A percentile compares a stretch with the other conserved stretches of the same genome.
phyloP scores from a whole-genome alignment of 2,329 filamentous ascomycete species.

The Apiospora sp. region DNA sequence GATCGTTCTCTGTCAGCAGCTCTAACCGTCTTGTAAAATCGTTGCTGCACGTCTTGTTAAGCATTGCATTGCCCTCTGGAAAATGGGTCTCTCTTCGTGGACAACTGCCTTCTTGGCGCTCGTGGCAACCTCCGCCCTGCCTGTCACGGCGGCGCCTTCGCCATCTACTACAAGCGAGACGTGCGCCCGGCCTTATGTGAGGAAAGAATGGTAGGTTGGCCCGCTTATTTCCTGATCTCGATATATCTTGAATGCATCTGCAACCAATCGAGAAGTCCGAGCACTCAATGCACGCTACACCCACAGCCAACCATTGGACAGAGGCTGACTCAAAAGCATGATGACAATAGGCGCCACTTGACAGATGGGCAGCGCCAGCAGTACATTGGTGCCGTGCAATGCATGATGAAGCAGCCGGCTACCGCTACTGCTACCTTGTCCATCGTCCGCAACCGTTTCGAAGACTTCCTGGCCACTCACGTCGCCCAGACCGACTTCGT shows the following conservation, averaged over 20 bases:
- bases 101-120: neutral
- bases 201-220: slow-evolving; percentile 18
- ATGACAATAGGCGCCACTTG: slow-evolving; percentile 23
- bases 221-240: neutral
- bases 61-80: neutral
- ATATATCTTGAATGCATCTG: neutral
- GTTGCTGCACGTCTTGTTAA: neutral
- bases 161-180: neutral
- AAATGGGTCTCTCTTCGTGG: neutral
- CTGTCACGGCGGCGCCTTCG: neutral
- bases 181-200: slow-evolving; percentile 2
- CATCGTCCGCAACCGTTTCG: slow-evolving; percentile 35
- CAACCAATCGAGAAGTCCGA: neutral
- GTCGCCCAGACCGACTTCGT: slow-evolving; percentile 35
- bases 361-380: slow-evolving; percentile 24
- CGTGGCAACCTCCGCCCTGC: slow-evolving; percentile 3
- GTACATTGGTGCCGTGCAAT: slow-evolving; percentile 28
- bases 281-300: neutral
- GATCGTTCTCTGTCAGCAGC: neutral
- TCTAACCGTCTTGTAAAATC: neutral
- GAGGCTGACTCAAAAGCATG: neutral
- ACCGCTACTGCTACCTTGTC: slow-evolving; percentile 19
- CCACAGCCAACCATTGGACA: neutral
- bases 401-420: slow-evolving; percentile 24
- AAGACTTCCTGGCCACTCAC: slow-evolving; percentile 39